Conservation (phyloP, 2,329 filamentous ascomycete genomes). For the Epichloe amarillans region DNA sequence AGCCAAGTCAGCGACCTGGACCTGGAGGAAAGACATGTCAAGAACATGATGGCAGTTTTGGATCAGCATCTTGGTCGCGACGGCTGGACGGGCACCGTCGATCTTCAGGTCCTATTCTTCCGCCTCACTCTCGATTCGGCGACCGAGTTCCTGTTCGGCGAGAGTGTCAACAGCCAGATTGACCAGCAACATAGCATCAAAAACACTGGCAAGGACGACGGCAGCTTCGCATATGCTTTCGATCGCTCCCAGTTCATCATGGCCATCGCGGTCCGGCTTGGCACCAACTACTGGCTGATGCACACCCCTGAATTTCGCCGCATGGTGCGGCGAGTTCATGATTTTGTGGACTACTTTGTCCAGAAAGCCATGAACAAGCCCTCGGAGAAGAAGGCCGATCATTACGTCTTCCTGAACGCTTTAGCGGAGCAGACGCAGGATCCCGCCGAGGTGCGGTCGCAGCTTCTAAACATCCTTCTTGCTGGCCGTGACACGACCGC, state of each 20-base stretch:
- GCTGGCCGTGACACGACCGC: conserved; percentile 44
- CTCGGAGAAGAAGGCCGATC: conserved; percentile 9
- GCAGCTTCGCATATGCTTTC: conserved; percentile 15
- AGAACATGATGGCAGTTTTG: not conserved
- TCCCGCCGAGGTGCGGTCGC: conserved; percentile 13
- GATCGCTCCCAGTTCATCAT: conserved; percentile 1
- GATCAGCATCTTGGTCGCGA: conserved; percentile 13
- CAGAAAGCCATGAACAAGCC: conserved; percentile 41
- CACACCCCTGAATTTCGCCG: conserved; percentile 50
- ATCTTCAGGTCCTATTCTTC: conserved; percentile 35
- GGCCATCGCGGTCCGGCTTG: conserved; percentile 27
- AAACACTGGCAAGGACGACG: conserved; percentile 4
- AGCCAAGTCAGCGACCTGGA: conserved; percentile 30
- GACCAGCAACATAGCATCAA: conserved; percentile 8
- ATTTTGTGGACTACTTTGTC: conserved; percentile 37
- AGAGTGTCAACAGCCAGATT: conserved; percentile 32
- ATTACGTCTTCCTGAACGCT: conserved; percentile 20
- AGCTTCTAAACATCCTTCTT: conserved; percentile 28
- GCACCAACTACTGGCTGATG: conserved; percentile 34
- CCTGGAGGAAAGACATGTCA: conserved; percentile 1
- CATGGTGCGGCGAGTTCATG: conserved; percentile 34
- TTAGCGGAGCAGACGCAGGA: conserved; percentile 20
- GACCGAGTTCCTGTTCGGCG: conserved; percentile 48
- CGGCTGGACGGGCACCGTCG: conserved; percentile 22
- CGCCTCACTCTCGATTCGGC: conserved; percentile 34